Conservation (phyloP, 148 eudicot species). For the Nyssa sinensis region DNA sequence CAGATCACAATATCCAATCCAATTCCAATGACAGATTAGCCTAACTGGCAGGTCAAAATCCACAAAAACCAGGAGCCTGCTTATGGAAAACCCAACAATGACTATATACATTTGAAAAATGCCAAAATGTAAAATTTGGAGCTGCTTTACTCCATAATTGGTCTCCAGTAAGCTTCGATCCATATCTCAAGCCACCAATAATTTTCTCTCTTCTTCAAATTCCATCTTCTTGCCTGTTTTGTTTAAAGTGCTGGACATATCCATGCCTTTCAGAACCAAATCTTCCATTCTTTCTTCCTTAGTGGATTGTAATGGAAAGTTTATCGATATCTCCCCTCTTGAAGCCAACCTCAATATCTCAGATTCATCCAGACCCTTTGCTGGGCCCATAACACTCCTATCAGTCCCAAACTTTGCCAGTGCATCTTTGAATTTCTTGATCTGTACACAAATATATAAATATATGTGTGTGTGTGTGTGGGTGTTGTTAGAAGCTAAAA, state of each 20-base stretch:
- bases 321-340: conserved; percentile 40
- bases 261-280: conserved; percentile 28
- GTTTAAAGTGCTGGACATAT: conserved; percentile 14
- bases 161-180: background rate
- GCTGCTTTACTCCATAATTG: background rate
- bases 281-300: conserved; percentile 32
- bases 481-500: too few relatives aligned
- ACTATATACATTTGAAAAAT: background rate
- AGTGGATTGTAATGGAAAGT: conserved; percentile 9
- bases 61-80: conserved; percentile 17
- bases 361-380: conserved; percentile 65
- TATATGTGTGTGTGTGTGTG: too few relatives aligned
- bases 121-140: background rate
- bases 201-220: conserved; percentile 24
- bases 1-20: background rate
- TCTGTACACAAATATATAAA: too few relatives aligned
- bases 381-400: conserved; percentile 42
- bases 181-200: conserved; percentile 29
- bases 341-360: conserved; percentile 54
- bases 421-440: conserved; percentile 74
- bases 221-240: conserved; percentile 5
- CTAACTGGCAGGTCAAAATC: conserved; percentile 16
- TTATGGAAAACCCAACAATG: conserved; percentile 14
- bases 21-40: background rate
- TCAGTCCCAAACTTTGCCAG: conserved; percentile 50